Percentiles rank a stretch among this genome's conserved stretches.
Conservation (phyloP, 257 asterid genomes). For the Ophiorrhiza pumila region DNA sequence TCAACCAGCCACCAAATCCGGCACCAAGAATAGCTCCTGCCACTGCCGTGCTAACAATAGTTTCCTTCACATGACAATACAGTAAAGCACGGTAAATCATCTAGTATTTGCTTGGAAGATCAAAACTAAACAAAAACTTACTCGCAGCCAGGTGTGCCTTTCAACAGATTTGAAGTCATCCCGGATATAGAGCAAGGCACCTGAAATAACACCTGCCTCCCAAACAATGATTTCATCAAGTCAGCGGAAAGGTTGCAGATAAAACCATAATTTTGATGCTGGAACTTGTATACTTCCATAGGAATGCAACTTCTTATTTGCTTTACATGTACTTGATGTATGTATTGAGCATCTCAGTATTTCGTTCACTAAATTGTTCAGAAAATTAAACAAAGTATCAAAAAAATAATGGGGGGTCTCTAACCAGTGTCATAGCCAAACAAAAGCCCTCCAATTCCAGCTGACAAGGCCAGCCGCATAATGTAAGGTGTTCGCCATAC, state of each 20-base stretch:
- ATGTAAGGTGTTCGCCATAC: constrained; percentile 61
- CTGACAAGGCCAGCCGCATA: constrained; percentile 74
- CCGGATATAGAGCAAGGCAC: constrained; percentile 73
- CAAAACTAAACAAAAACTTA: constrained; percentile 5
- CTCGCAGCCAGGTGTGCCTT: constrained; percentile 64
- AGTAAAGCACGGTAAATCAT: not conserved
- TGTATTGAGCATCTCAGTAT: not conserved
- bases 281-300: not conserved
- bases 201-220: constrained; percentile 76
- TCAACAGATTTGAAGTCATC: constrained; percentile 53
- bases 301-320: not conserved
- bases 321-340: not conserved
- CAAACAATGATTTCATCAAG: constrained; percentile 9
- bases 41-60: constrained; percentile 77
- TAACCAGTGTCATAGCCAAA: constrained; percentile 81
- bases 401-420: not conserved
- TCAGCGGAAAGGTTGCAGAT: too few species aligned
- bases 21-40: constrained; percentile 86
- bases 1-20: constrained; percentile 61
- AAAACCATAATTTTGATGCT: too few species aligned
- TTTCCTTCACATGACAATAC: constrained; percentile 41
- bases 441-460: constrained; percentile 79
- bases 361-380: too few species aligned
- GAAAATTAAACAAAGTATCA: not conserved
- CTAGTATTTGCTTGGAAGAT: not conserved